Base-by-base conservation (phyloP, 495 filamentous ascomycete species). In the Peziza echinospora region DNA sequence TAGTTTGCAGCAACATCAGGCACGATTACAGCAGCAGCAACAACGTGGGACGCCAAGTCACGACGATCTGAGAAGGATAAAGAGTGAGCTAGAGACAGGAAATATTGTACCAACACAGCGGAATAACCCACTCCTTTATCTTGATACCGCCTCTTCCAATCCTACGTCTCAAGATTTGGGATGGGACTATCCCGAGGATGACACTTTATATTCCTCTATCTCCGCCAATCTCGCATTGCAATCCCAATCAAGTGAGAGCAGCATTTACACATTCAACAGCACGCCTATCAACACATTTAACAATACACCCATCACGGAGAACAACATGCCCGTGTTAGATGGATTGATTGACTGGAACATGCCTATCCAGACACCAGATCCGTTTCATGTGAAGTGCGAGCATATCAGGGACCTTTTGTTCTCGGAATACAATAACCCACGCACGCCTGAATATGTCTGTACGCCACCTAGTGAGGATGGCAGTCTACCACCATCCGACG, bases 371-470 rank as follows among this genome's bases (percentile, higher is more conserved):
- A 60, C 62, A 47, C 62, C 66, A 49, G 66, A 72, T 54, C 63
- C 66, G 25, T 65, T 68, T 37, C 64, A 67, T 28, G 64, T 65
- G 44, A 65, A 73, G 37, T 70, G 67, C 41, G 61, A 63, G 51
- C 67, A 66, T 43, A 64, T 75, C 45, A 58, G 66, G 46, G 55
- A 52, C 39, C 76, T 75, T 49, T 71, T 75, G 57, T 73, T 70
- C 54, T 66, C 73, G 7, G 53, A 67, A 26, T 52, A 58, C 21
- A 62, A 63, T 41, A 49, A 55, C 26, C 53, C 49, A 44, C 49
- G 49, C 17, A 41, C 49, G 16, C 45, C 21, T 19, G 40, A 44
- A 16, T 34, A 11, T 11, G 13, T 17, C 13, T 37, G 3, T 17
- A 37, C 13, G 13, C 13, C 13, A 11, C 1, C 2, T 37, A 3